Percentiles rank a stretch among this genome's conserved stretches.
These are phyloP conservation scores for Trichosporon coremiiforme DNA, from an alignment of 1,284 basidiomycete genomes.

Conservation along the genomic window DNA sequence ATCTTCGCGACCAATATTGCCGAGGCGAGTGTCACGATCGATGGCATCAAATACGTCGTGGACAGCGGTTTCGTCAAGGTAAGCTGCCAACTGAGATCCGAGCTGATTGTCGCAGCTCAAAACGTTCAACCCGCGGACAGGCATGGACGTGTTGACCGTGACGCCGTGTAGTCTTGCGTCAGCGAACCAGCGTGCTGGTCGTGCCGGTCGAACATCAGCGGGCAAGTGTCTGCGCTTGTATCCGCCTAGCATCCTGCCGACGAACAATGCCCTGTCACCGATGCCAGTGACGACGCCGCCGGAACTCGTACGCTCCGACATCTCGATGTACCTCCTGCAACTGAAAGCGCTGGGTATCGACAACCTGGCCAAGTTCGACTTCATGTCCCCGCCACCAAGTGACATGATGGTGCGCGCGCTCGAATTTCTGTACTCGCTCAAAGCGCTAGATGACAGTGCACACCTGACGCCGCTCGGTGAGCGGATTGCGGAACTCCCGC, in stretches of 20 bases:
- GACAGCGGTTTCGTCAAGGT: conserved; percentile 96
- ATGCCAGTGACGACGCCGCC: conserved; percentile 71
- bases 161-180: conserved; percentile 80
- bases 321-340: conserved; percentile 84
- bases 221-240: conserved; percentile 95
- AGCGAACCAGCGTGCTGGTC: conserved; percentile 82
- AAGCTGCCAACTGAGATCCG: conserved; percentile 30
- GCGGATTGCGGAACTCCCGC: conserved; percentile 62
- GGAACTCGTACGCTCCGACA: conserved; percentile 84
- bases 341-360: conserved; percentile 93
- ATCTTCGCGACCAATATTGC: conserved; percentile 95
- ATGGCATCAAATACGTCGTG: conserved; percentile 91
- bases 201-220: conserved; percentile 84
- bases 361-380: conserved; percentile 82
- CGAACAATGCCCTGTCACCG: conserved; percentile 56
- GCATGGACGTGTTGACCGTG: conserved; percentile 76
- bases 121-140: conserved; percentile 76
- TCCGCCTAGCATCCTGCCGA: conserved; percentile 65
- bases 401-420: conserved; percentile 80
- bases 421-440: conserved; percentile 62
- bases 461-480: conserved; percentile 60
- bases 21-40: conserved; percentile 95
- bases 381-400: conserved; percentile 84
- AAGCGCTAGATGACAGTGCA: conserved; percentile 61
- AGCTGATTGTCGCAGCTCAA: conserved; percentile 64